Evolutionary conservation across 192 early-diverging fungal genomes (phyloP), one percentile per base, ranked within the genome.

Genomic region (Gigaspora rosea): DNA sequence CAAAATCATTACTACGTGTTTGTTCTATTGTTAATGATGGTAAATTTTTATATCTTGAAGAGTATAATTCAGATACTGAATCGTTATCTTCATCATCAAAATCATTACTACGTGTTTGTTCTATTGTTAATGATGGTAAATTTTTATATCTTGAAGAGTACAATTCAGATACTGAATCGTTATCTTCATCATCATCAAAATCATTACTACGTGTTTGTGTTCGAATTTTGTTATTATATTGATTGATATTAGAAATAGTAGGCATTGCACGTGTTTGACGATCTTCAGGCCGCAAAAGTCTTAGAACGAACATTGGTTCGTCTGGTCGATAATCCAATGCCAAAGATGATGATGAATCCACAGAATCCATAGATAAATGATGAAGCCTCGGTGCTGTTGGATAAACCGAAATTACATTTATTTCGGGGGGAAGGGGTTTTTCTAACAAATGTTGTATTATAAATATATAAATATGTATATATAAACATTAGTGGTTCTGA

Each of bases 231-330:
- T 52, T 3, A 18, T 4, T 18, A 18, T 5, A 56, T 10, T 5
- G 12, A n/a, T n/a, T 56, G 9, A 56, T 56, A 56, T 56, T n/a
- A 18, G 52, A 18, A 18, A 20, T 15, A 2, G 20, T 22, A 16
- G 75, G 75, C 64, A 76, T 64, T 35, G 75, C 49, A 57, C 56
- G 61, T 46, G 20, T 22, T 57, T 67, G 63, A 47, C 41, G 50
- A 67, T 76, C 75, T 3, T 76, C 64, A 27, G 61, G 50, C 13
- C 33, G 33, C 2, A 58, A 67, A 32, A 67, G 62, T 67, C 64
- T 62, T 35, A 76, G 50, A 46, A 76, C 75, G 57, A 76, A 76
- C 48, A 76, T 67, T 8, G 75, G 75, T 63, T 76, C 75, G 22
- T 76, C 75, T 7, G 52, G 65, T 46, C 27, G 48, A 67, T 76